Conservation (phyloP, 441 rosid genomes). For the Syzygium malaccense region DNA sequence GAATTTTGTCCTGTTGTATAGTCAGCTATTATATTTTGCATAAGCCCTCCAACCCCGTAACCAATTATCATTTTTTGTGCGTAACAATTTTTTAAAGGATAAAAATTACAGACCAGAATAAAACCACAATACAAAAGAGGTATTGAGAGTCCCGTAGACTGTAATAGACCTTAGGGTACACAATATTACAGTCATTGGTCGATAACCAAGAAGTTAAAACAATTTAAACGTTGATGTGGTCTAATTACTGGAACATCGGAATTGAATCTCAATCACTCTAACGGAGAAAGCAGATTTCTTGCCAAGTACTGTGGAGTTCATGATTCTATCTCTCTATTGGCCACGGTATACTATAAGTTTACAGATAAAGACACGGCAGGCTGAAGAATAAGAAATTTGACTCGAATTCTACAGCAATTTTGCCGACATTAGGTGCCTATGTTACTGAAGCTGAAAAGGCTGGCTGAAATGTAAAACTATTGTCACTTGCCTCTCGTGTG, state of each 20-base stretch:
- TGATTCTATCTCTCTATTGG: not conserved
- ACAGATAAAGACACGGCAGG: not conserved
- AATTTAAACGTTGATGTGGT: not conserved
- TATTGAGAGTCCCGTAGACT: not conserved
- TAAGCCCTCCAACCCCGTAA: not conserved
- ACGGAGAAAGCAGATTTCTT: not conserved
- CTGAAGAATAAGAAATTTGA: not conserved
- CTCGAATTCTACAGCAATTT: not conserved
- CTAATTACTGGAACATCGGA: not conserved
- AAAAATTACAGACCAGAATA: not conserved
- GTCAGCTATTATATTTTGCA: not conserved
- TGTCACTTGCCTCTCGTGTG: slow-evolving; percentile 68
- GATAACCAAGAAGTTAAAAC: not conserved
- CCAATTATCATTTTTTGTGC: not conserved
- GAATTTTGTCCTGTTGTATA: not conserved
- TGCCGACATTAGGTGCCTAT: not conserved
- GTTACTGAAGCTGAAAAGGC: not conserved
- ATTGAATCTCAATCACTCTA: not conserved
- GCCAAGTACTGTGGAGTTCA: not conserved
- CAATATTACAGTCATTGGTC: not conserved
- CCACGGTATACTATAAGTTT: not conserved
- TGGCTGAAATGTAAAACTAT: not conserved
- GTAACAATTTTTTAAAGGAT: not conserved
- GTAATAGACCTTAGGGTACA: not conserved
- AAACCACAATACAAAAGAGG: not conserved